A percentile compares a stretch with the other conserved stretches of the same genome.
Evolutionary conservation across 345 rosid genomes (phyloP).

Genomic region (Salix brachista): DNA sequence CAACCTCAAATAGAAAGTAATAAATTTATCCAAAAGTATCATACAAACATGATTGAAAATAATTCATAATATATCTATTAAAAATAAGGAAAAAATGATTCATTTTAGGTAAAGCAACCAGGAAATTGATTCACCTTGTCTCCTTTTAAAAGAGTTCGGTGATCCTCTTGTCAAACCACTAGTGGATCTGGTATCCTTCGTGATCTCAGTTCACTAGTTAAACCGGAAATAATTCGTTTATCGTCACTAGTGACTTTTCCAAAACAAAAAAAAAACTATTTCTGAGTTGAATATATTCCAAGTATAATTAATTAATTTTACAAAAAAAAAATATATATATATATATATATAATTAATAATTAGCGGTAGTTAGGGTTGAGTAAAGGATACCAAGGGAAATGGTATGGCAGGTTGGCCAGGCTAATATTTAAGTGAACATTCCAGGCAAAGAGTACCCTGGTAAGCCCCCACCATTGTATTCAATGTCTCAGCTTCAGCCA

Average conservation of each 20-base stretch:
- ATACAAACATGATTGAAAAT: too few species aligned
- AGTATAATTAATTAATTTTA: background rate
- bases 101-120: slow-evolving; percentile 8
- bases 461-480: slow-evolving; percentile 44
- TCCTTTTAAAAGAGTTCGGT: slow-evolving; percentile 12
- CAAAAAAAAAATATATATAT: too few species aligned
- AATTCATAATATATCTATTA: too few species aligned
- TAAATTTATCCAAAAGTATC: too few species aligned
- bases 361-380: slow-evolving; percentile 17
- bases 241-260: background rate
- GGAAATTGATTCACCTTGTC: slow-evolving; percentile 10
- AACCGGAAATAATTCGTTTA: background rate
- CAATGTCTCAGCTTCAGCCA: slow-evolving; percentile 41
- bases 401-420: slow-evolving; percentile 8
- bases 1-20: too few species aligned
- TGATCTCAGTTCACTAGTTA: background rate
- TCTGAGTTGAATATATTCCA: background rate
- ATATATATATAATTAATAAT: background rate
- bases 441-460: slow-evolving; percentile 20
- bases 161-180: slow-evolving; percentile 38
- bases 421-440: slow-evolving; percentile 26
- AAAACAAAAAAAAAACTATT: background rate
- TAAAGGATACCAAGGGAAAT: slow-evolving; percentile 10
- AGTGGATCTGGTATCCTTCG: slow-evolving; percentile 21
- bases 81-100: background rate